Percentiles rank a stretch among this genome's conserved stretches.
Conservation (phyloP, 129 eudicot species). For the Saussurea involucrata region DNA sequence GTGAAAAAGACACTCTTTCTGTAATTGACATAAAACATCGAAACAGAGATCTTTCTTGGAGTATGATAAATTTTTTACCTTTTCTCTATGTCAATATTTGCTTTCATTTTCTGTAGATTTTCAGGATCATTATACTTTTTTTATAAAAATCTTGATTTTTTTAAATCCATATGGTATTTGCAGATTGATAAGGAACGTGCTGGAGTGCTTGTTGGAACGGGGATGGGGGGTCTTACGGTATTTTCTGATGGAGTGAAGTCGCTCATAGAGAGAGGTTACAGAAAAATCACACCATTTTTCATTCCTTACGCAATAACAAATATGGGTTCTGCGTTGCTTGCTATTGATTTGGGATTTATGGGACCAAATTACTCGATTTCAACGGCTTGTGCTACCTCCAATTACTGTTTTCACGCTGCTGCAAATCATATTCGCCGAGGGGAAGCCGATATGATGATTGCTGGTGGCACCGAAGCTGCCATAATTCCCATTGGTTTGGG, state of each 20-base stretch:
- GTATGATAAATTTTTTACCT: too few relatives aligned
- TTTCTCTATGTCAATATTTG: too few relatives aligned
- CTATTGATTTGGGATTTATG: constrained; percentile 91
- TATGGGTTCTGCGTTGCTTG: constrained; percentile 96
- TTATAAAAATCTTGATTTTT: not conserved
- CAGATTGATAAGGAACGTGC: constrained; percentile 90
- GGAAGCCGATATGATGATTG: constrained; percentile 98
- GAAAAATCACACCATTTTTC: constrained; percentile 92
- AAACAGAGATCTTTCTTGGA: not conserved
- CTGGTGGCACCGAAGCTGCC: constrained; percentile 99
- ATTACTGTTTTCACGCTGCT: constrained; percentile 95
- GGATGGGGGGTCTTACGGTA: constrained; percentile 95
- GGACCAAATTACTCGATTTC: constrained; percentile 98
- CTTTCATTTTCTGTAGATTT: too few relatives aligned
- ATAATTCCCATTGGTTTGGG: constrained; percentile 92
- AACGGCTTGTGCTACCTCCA: constrained; percentile 99
- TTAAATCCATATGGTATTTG: not conserved
- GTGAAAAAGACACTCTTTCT: not conserved
- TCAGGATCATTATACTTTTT: not conserved
- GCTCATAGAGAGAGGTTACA: constrained; percentile 79
- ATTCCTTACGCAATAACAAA: constrained; percentile 94
- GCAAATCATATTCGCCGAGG: constrained; percentile 98
- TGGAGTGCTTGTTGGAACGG: constrained; percentile 98
- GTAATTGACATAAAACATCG: not conserved
- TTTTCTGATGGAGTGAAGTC: constrained; percentile 88